Conservation (phyloP, 148 eudicot genomes). For the Selenicereus undatus region DNA sequence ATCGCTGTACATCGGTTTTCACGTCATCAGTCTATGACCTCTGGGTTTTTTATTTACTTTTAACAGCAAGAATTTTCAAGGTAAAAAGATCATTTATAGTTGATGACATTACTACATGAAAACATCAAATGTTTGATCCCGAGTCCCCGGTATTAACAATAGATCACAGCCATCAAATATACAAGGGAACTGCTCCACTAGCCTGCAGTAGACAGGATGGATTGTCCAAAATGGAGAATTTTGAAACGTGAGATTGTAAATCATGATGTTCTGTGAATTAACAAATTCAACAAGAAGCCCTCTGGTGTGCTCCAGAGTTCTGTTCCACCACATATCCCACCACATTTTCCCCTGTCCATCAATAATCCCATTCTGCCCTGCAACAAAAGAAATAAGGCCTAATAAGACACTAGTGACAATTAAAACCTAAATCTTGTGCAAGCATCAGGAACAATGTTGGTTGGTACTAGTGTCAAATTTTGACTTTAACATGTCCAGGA, state of each 20-base stretch:
- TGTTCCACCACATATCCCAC: slow-evolving; percentile 99
- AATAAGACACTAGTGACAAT: slow-evolving; percentile 14
- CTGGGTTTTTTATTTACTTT: too few species aligned
- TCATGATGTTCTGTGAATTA: slow-evolving; percentile 74
- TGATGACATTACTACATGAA: not conserved
- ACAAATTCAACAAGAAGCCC: slow-evolving; percentile 92
- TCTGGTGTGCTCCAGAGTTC: slow-evolving; percentile 85
- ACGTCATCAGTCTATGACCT: too few species aligned
- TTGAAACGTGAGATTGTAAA: slow-evolving; percentile 83
- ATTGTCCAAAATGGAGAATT: slow-evolving; percentile 98
- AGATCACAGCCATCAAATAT: not conserved
- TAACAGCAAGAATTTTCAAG: too few species aligned
- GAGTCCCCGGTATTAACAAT: not conserved
- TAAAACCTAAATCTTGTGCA: not conserved
- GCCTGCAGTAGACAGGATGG: slow-evolving; percentile 99
- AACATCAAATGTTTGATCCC: not conserved
- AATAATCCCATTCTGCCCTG: slow-evolving; percentile 88
- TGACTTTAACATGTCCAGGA: not conserved
- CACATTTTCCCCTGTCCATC: slow-evolving; percentile 95
- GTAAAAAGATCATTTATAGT: too few species aligned
- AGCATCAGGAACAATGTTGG: not conserved
- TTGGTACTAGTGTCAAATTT: not conserved
- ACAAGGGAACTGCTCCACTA: not conserved
- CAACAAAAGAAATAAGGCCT: slow-evolving; percentile 16
- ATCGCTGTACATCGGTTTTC: too few species aligned